Evolutionary conservation across 2,329 filamentous ascomycete genomes (phyloP).

Genomic region (Ophiocordyceps camponoti-rufipedis): DNA sequence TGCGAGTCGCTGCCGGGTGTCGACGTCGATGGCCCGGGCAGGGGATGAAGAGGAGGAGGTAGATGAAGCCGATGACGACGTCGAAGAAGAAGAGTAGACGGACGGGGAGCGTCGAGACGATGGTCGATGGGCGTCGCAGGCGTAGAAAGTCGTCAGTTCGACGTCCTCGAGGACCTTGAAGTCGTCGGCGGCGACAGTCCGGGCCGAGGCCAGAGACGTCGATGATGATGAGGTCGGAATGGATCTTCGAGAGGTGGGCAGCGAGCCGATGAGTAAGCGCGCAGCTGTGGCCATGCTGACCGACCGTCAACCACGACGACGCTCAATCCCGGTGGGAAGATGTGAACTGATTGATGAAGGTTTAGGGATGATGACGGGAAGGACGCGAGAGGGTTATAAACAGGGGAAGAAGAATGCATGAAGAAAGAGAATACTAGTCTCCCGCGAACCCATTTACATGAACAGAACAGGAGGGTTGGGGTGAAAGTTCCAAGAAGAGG

Average conservation of each 20-base stretch:
- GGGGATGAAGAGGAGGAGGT: constrained; percentile 1
- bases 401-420: no score
- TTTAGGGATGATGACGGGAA: no score
- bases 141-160: constrained; percentile 2
- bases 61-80: not conserved
- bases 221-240: not conserved
- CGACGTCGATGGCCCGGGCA: constrained; percentile 5
- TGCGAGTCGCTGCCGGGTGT: constrained; percentile 7
- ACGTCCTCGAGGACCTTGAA: not conserved
- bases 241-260: not conserved
- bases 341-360: not conserved
- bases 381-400: no score
- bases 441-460: no score
- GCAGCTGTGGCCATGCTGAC: not conserved
- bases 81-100: not conserved
- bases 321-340: not conserved
- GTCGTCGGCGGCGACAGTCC: not conserved
- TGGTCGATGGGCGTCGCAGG: not conserved
- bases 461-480: no score
- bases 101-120: not conserved
- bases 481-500: no score
- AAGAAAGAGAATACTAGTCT: no score
- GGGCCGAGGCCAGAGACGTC: not conserved
- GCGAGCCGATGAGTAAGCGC: not conserved
- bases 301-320: no score